Conservation (phyloP, 306 rosid species). For the Vigna trinervia region DNA sequence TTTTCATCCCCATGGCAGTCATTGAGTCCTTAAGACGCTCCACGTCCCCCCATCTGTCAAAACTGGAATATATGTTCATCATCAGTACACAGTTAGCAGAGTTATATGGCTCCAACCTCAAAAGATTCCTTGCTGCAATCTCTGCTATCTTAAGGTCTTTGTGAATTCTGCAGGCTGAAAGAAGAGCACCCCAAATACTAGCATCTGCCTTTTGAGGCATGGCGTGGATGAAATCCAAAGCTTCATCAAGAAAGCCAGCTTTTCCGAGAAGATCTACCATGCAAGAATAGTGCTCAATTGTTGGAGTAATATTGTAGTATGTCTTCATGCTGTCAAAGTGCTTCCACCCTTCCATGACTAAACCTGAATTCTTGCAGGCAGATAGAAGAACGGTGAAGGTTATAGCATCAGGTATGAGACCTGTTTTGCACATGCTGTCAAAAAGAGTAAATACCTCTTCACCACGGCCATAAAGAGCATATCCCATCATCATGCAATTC, state of each 20-base stretch:
- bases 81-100: conserved; percentile 65
- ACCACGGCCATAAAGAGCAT: conserved; percentile 63
- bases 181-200: conserved; percentile 76
- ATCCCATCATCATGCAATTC: conserved; percentile 85
- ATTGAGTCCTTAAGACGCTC: conserved; percentile 57
- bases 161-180: conserved; percentile 59
- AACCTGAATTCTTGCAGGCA: conserved; percentile 76
- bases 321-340: conserved; percentile 66
- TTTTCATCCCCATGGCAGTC: conserved; percentile 48
- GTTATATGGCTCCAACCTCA: conserved; percentile 68
- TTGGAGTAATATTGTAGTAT: conserved; percentile 59
- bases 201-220: conserved; percentile 70
- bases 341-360: conserved; percentile 74
- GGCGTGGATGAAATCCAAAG: conserved; percentile 63
- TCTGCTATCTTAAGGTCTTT: conserved; percentile 60
- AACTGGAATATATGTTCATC: conserved; percentile 70
- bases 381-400: conserved; percentile 74
- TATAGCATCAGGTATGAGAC: conserved; percentile 65
- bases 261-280: conserved; percentile 83
- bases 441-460: conserved; percentile 63
- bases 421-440: conserved; percentile 46
- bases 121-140: conserved; percentile 63
- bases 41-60: conserved; percentile 65
- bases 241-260: conserved; percentile 78
- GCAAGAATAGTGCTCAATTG: conserved; percentile 79